A percentile compares a stretch with the other conserved stretches of the same genome.
These are phyloP conservation scores for Myriosclerotinia curreyana DNA, from an alignment of 2,329 filamentous ascomycete genomes.

Conservation along the genomic window DNA sequence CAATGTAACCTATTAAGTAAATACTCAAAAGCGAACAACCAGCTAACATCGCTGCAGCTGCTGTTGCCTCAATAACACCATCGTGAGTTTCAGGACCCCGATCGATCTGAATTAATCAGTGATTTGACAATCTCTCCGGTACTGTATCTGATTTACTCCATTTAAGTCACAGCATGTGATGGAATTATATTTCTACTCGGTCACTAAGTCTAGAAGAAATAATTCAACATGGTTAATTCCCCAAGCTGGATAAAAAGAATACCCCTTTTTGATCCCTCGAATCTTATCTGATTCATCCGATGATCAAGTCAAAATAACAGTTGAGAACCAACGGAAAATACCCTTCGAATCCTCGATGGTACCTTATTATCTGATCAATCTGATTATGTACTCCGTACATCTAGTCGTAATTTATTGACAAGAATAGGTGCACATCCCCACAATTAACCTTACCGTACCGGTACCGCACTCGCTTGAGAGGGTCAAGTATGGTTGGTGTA, in stretches of 20 bases:
- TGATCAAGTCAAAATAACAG: background rate
- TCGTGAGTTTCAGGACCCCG: background rate
- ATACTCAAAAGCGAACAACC: background rate
- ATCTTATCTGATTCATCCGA: slow-evolving; percentile 14
- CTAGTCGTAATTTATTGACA: background rate
- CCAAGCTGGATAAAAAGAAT: background rate
- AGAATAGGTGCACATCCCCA: background rate
- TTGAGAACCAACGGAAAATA: background rate
- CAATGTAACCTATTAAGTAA: background rate
- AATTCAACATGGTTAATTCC: background rate
- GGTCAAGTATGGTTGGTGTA: background rate
- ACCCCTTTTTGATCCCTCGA: background rate
- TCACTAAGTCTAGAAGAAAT: background rate
- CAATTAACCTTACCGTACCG: background rate
- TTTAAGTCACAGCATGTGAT: background rate
- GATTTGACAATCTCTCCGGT: background rate
- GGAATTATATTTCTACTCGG: background rate
- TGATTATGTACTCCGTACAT: slow-evolving; percentile 9
- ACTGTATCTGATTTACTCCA: background rate
- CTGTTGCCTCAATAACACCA: background rate
- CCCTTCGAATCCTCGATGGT: background rate
- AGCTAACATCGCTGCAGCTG: background rate
- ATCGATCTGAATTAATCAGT: background rate
- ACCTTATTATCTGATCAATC: slow-evolving; percentile 16
- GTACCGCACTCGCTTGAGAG: slow-evolving; percentile 11